These are phyloP conservation scores for Suhomyces chickasaworum DNA, from an alignment of 1,139 yeast species.

Conservation along the genomic window DNA sequence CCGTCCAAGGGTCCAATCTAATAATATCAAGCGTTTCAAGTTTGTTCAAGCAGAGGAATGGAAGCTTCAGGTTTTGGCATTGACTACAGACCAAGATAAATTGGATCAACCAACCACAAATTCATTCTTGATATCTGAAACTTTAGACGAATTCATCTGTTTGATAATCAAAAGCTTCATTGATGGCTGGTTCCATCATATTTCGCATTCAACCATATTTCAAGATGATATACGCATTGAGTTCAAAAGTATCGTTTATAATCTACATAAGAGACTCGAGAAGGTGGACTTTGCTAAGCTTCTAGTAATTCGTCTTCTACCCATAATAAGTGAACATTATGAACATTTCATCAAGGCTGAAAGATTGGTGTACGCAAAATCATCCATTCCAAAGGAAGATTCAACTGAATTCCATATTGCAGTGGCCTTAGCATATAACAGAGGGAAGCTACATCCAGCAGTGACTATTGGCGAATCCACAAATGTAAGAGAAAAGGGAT, in stretches of 20 bases:
- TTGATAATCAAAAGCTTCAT: slow-evolving; percentile 63
- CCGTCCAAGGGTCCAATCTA: slow-evolving; percentile 2
- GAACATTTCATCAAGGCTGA: slow-evolving; percentile 57
- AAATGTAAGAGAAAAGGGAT: slow-evolving; percentile 53
- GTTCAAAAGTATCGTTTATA: slow-evolving; percentile 44
- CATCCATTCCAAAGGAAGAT: slow-evolving; percentile 17
- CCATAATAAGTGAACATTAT: slow-evolving; percentile 69
- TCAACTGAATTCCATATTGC: slow-evolving; percentile 45
- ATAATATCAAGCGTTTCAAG: slow-evolving; percentile 11
- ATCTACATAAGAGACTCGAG: slow-evolving; percentile 44
- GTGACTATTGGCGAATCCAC: slow-evolving; percentile 48
- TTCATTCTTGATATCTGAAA: slow-evolving; percentile 54
- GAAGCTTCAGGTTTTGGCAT: slow-evolving; percentile 10
- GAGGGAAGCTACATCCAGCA: slow-evolving; percentile 63
- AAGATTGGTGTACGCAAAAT: slow-evolving; percentile 33
- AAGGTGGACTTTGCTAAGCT: slow-evolving; percentile 58
- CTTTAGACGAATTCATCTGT: slow-evolving; percentile 54
- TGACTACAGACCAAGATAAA: slow-evolving; percentile 8
- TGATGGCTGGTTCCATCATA: slow-evolving; percentile 59
- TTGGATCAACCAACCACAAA: slow-evolving; percentile 39
- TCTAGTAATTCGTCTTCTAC: slow-evolving; percentile 59
- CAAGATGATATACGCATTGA: slow-evolving; percentile 55
- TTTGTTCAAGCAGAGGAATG: slow-evolving; percentile 15
- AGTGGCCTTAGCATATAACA: slow-evolving; percentile 60
- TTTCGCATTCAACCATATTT: slow-evolving; percentile 53